Base-by-base conservation (phyloP, 2,329 filamentous ascomycete species). In the Cordyceps farinosa region DNA sequence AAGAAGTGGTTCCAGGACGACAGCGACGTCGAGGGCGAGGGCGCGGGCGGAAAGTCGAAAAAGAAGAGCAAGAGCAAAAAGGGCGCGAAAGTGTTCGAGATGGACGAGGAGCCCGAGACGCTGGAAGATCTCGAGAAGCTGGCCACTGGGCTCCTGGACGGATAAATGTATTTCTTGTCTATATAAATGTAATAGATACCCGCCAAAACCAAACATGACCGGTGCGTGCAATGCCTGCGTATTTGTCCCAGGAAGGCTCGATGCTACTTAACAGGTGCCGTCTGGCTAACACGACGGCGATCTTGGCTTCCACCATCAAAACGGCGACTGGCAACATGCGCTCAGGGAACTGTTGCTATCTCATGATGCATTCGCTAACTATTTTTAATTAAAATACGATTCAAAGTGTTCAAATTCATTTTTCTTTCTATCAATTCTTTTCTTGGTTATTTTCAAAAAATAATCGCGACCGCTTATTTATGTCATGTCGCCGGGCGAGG, bases 1-100 rank as follows among this genome's bases (percentile, higher is more conserved):
- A 91, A 90, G 85, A 92, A 92, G 76, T 91, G 89, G 89, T 92
- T 92, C 78, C 87, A 88, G 65, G 90, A 91, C 73, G 87, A 88
- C 65, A 90, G 91, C 73, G 82, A 92, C 74, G 84, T 88, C 65
- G 87, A 88, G 65, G 90, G 91, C 73, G 80, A 90, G 70, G 83
- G 85, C 64, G 86, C 86, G 63, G 83, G 81, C 56, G 22, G 22
- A 22, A 77, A 79, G 60, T 76, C 75, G 55, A 72, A 72, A 56
- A 70, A 70, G 56, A 72, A 66, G 61, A 79, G 77, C 72, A 77
- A 76, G 70, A 73, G 74, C 63, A 79, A 76, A 70, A 79, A 77
- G 71, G 78, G 78, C 62, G 78, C 81, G 72, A 83, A 82, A 76
- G 82, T 87, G 53, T 82, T 88, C 70, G 84, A 85, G 76, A 81